Base-by-base conservation (phyloP, 805 yeast species). In the Vanderwaltozyma tropicalis region DNA sequence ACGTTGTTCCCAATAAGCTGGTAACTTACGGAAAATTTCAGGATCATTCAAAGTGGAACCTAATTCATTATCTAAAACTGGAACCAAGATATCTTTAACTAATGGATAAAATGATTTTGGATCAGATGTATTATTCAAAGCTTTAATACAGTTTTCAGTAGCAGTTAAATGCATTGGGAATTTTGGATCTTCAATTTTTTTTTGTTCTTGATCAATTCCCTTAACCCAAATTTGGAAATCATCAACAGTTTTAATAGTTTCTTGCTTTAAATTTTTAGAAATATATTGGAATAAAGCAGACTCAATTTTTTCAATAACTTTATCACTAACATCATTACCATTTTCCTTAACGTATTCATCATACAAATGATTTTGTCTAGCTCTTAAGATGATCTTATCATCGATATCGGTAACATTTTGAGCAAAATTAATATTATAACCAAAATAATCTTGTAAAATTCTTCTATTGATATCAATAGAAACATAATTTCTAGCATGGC, bases 341-440 rank as follows among this genome's bases (percentile, higher is more conserved):
- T 63, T 50, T 21, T 53, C 50, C 17, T 53, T 47, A 12, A 67
- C 57, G 49, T 73, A 82, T 47, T 78, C 63, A 28, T 80, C 81
- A 53, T 82, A 88, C 25, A 92, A 64, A 59, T 79, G 78, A 50
- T 76, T 79, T 55, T 92, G 96, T 59, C 98, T 79, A 4, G 96
- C 97, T 42, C 96, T 81, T 31, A 92, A 64, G 51, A 92, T 92
- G 62, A 92, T 92, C 63, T 92, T 92, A 62, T 92, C 98, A 61
- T 92, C 98, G 43, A 92, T 87, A 61, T 92, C 98, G n/a, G 98
- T 92, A 41, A 92, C 96, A 57, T 92, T 92, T 65, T 92, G 98
- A 32, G 92, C 87, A 62, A 88, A 92, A 34, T 69, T 71, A 31
- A 92, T 74, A 48, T 85, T 78, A 63, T 85, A 92, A 16, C 95